These are phyloP conservation scores for Tetraselmis striata DNA, from an alignment of 139 green algal genomes.

Conservation along the genomic window DNA sequence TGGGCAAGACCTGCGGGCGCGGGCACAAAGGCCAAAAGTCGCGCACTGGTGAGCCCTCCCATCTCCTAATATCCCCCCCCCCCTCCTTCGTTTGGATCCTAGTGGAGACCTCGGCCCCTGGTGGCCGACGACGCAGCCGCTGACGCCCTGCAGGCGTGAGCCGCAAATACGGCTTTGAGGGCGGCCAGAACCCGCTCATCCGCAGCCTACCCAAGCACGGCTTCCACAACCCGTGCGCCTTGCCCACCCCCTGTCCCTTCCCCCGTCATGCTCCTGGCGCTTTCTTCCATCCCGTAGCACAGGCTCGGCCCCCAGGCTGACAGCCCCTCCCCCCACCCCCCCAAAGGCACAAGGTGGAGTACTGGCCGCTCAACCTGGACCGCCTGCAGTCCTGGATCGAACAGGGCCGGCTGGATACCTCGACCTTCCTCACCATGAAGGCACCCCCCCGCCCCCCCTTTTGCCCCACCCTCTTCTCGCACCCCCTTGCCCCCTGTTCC, in stretches of 20 bases:
- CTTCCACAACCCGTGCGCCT: constrained; percentile 55
- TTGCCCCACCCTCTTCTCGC: too few species aligned
- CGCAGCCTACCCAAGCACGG: constrained; percentile 55
- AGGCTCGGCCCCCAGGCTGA: too few species aligned
- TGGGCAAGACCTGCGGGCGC: constrained; percentile 65
- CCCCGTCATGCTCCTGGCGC: too few species aligned
- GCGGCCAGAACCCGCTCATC: constrained; percentile 69
- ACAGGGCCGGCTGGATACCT: constrained; percentile 56
- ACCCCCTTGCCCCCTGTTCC: too few species aligned
- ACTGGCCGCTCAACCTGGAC: constrained; percentile 58
- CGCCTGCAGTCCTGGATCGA: constrained; percentile 53
- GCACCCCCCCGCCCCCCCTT: constrained; percentile 11
- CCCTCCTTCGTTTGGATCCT: too few species aligned
- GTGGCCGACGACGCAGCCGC: too few species aligned
- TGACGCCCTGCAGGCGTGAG: constrained; percentile 25
- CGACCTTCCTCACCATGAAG: constrained; percentile 84
- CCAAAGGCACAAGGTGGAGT: constrained; percentile 46
- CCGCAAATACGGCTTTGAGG: constrained; percentile 65
- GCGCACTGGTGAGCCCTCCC: constrained; percentile 28
- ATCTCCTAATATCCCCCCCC: too few species aligned
- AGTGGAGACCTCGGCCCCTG: too few species aligned
- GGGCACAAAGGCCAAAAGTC: constrained; percentile 78
- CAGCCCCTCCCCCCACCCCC: too few species aligned
- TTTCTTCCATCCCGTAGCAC: too few species aligned
- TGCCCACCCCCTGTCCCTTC: too few species aligned